A percentile compares a stretch with the other conserved stretches of the same genome.
Evolutionary conservation across 139 green algal species (phyloP).

Genomic region (Picochlorum sp.): DNA sequence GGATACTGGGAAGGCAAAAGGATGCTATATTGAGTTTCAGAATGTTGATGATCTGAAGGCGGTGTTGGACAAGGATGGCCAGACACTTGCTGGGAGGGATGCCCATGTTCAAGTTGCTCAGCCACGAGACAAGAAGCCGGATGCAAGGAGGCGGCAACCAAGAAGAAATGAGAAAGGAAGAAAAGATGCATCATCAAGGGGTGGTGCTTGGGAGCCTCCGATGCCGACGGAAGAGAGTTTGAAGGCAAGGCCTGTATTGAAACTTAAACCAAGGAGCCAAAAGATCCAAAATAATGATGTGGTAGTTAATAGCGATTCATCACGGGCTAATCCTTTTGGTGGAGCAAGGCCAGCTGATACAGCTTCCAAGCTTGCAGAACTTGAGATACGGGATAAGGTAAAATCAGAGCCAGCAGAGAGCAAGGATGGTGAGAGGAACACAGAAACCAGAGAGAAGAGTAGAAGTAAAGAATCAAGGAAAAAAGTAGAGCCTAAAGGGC

Average conservation of each 20-base stretch:
- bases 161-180: not conserved
- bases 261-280: conserved; percentile 17
- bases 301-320: not conserved
- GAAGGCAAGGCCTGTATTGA: conserved; percentile 17
- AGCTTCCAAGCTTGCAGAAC: conserved; percentile 25
- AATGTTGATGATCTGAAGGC: conserved; percentile 12
- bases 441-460: conserved; percentile 3
- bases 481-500: not conserved
- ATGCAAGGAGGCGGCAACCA: not conserved
- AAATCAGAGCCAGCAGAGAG: conserved; percentile 1
- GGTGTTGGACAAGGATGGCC: conserved; percentile 14
- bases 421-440: not conserved
- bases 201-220: not conserved
- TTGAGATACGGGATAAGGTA: conserved; percentile 32
- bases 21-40: conserved; percentile 46
- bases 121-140: conserved; percentile 11
- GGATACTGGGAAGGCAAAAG: conserved; percentile 38
- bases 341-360: conserved; percentile 37
- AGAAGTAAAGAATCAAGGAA: not conserved
- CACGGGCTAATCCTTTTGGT: conserved; percentile 41
- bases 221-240: conserved; percentile 1
- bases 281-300: too few relatives aligned
- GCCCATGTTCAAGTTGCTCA: conserved; percentile 37
- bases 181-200: not conserved
- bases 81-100: conserved; percentile 20